Base-by-base conservation (phyloP, 140 eudicot species). In the Cichorium intybus region DNA sequence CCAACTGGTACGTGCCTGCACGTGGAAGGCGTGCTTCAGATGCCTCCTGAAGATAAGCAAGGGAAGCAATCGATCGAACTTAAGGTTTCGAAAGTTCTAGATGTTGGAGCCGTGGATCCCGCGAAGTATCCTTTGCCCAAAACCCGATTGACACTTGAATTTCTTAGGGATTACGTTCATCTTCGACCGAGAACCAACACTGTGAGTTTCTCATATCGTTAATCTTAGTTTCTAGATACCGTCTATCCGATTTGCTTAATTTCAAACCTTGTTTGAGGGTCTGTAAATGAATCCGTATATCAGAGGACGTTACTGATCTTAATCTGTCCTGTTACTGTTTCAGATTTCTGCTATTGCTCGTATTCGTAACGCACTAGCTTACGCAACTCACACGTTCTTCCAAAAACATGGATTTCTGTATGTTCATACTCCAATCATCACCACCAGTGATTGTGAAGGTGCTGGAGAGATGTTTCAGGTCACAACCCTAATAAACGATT, bases 391-490 rank as follows among this genome's bases (percentile, higher is more conserved):
- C 77, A 80, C 95, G 45, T 91, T 91, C 71, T 91, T 91, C 81
- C 95, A 79, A 24, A 59, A 85, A 20, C 88, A 91, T 24, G 91
- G 89, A 41, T 91, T 91, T 68, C 81, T 85, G 24, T 87, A 87
- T 22, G 80, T 91, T 10, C 97, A 91, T 60, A 91, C 97, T 16
- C 97, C 97, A 23, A 87, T 91, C 39, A 75, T 91, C 63, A 87
- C 95, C 15, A 91, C 97, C 14, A 87, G 96, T 59, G 97, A 91
- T 62, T 91, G 97, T 66, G 96, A 91, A 82, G 97, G 97, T 15
- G 96, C 97, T 5, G 97, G 97, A 22, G 97, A 91, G 83, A 87
- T 87, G 96, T 87, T 91, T 77, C 96, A 87, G 69, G 97, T 91
- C 17, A 91, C 96, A 14, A 87, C 95, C 0, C 68, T 91, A 60